Conservation (phyloP, 78 protist species). For the Pigoraptor vietnamica region DNA sequence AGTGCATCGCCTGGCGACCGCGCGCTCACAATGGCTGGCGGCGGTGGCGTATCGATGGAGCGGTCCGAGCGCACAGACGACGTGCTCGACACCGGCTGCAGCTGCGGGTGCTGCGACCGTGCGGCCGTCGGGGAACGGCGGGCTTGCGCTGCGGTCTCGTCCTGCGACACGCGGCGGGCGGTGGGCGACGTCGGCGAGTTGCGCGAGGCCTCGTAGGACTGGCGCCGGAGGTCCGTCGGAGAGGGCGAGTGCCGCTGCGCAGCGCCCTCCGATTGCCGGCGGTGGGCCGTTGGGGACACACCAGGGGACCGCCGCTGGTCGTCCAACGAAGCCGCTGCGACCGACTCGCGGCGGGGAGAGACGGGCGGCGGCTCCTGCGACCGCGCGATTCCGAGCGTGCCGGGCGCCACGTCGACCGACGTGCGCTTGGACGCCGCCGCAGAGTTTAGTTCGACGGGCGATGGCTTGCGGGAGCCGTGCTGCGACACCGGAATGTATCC, state of each 20-base stretch:
- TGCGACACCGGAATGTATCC: too few relatives aligned
- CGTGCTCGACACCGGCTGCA: not conserved
- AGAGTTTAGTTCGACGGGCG: too few relatives aligned
- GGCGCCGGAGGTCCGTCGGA: too few relatives aligned
- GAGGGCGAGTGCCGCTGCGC: too few relatives aligned
- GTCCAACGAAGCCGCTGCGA: too few relatives aligned
- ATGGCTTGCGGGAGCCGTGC: too few relatives aligned
- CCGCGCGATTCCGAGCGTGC: too few relatives aligned
- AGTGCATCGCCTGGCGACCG: not conserved
- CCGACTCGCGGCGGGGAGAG: not conserved
- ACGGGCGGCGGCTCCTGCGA: not conserved
- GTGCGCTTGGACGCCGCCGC: too few relatives aligned
- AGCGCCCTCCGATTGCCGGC: too few relatives aligned
- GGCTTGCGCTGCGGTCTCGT: not conserved
- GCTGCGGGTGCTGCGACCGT: not conserved
- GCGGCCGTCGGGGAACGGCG: not conserved
- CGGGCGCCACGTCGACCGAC: too few relatives aligned
- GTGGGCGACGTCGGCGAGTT: not conserved
- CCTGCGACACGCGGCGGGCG: not conserved
- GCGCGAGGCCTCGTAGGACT: too few relatives aligned
- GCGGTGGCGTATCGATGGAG: not conserved
- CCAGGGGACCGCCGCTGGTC: too few relatives aligned
- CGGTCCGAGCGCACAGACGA: not conserved
- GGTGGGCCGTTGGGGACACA: not conserved
- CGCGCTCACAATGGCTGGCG: not conserved